A percentile compares a stretch with the other conserved stretches of the same genome.
These are phyloP conservation scores for Lasiosphaeris hirsuta DNA, from an alignment of 495 filamentous ascomycete species.

Conservation along the genomic window DNA sequence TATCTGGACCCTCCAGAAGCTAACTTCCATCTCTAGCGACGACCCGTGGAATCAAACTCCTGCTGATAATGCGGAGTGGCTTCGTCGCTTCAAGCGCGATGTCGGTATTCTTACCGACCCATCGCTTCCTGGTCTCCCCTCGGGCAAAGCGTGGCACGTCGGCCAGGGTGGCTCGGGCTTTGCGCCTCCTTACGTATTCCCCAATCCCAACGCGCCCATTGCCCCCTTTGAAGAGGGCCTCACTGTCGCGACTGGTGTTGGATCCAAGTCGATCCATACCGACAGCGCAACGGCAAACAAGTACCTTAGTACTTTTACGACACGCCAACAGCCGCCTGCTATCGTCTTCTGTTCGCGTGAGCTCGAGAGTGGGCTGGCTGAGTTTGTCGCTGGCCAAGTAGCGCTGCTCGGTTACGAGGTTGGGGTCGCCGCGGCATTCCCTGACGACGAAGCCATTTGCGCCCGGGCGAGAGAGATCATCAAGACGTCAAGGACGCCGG, in stretches of 20 bases:
- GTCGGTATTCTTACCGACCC: constrained; percentile 50
- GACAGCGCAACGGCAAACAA: constrained; percentile 37
- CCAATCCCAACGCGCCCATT: constrained; percentile 28
- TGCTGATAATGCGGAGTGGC: constrained; percentile 69
- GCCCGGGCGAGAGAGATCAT: constrained; percentile 43
- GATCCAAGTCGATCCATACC: constrained; percentile 34
- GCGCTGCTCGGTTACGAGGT: constrained; percentile 8
- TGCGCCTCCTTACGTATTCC: constrained; percentile 41
- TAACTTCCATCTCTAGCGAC: constrained; percentile 39
- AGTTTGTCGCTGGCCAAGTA: constrained; percentile 37
- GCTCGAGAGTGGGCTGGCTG: constrained; percentile 44
- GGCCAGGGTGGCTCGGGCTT: constrained; percentile 46
- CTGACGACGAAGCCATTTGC: constrained; percentile 39
- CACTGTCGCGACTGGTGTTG: constrained; percentile 29
- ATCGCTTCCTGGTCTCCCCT: constrained; percentile 43
- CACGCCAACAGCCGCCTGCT: constrained; percentile 37
- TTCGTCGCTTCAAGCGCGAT: constrained; percentile 65
- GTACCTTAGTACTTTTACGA: constrained; percentile 34
- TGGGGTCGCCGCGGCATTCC: constrained; percentile 21
- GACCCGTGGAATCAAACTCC: constrained; percentile 75
- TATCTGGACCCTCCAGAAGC: not conserved
- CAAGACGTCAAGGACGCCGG: constrained; percentile 38
- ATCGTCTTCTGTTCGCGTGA: constrained; percentile 52
- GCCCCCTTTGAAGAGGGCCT: constrained; percentile 18
- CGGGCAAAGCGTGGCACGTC: constrained; percentile 35